phyloP scores from a whole-genome alignment of 352 stramenopile genomes.

The Phytophthora meadii region DNA sequence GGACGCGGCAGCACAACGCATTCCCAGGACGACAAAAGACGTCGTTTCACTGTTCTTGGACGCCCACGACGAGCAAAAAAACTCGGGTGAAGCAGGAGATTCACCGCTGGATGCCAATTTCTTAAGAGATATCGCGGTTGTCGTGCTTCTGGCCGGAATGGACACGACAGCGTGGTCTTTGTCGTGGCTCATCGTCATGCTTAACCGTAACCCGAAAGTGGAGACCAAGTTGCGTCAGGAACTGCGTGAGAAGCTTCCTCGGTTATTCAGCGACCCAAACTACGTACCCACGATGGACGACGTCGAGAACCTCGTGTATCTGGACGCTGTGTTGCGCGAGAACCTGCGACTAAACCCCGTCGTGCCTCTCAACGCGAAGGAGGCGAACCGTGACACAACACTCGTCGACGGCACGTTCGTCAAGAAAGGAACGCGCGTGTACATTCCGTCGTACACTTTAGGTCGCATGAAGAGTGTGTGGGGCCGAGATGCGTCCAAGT shows the following conservation, averaged over 20 bases:
- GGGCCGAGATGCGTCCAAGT: slow-evolving; percentile 61
- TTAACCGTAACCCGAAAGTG: slow-evolving; percentile 68
- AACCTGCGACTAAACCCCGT: slow-evolving; percentile 72
- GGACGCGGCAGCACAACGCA: slow-evolving; percentile 14
- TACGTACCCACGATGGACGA: slow-evolving; percentile 56
- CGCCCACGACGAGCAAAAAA: slow-evolving; percentile 31
- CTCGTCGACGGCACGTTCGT: slow-evolving; percentile 67
- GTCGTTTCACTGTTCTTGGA: slow-evolving; percentile 59
- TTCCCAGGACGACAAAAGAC: slow-evolving; percentile 35
- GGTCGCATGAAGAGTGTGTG: slow-evolving; percentile 57
- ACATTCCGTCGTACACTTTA: slow-evolving; percentile 65
- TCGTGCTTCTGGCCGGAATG: slow-evolving; percentile 73
- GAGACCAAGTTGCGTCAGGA: slow-evolving; percentile 55
- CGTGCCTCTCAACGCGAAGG: slow-evolving; percentile 64
- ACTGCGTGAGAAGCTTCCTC: slow-evolving; percentile 47
- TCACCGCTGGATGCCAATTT: slow-evolving; percentile 47
- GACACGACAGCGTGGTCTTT: slow-evolving; percentile 81
- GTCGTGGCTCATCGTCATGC: slow-evolving; percentile 74
- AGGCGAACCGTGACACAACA: slow-evolving; percentile 55
- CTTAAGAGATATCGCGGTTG: slow-evolving; percentile 73
- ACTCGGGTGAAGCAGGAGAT: slow-evolving; percentile 17
- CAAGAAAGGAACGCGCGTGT: slow-evolving; percentile 53
- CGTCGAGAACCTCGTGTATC: slow-evolving; percentile 59
- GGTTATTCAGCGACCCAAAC: slow-evolving; percentile 32
- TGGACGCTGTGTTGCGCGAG: slow-evolving; percentile 68